These are phyloP conservation scores for Penicillium hordei DNA, from an alignment of 2,329 filamentous ascomycete species.

Conservation along the genomic window DNA sequence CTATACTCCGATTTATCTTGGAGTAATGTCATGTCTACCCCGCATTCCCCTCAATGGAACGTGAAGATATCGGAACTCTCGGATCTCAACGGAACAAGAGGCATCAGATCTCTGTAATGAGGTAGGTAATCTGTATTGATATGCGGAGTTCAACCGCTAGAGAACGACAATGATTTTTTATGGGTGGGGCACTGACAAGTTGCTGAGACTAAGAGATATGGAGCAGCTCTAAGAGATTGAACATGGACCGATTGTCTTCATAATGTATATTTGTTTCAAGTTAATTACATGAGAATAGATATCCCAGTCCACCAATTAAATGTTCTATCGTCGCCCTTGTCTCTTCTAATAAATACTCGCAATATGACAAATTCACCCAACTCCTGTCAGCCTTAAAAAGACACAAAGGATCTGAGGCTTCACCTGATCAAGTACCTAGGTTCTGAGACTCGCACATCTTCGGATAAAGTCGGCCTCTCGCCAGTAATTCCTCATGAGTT, in stretches of 20 bases:
- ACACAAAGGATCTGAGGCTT: background rate
- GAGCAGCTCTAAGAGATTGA: background rate
- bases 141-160: background rate
- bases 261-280: background rate
- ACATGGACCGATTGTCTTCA: background rate
- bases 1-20: background rate
- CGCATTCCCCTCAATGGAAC: background rate
- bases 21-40: background rate
- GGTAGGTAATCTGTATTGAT: background rate
- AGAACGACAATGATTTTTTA: background rate
- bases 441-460: slow-evolving; percentile 38
- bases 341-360: background rate
- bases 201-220: background rate
- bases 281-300: background rate
- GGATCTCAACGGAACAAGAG: background rate
- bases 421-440: slow-evolving; percentile 2
- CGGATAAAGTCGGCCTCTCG: slow-evolving; percentile 38
- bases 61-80: background rate
- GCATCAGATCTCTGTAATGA: background rate
- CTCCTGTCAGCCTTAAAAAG: background rate
- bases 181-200: no score
- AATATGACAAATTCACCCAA: background rate
- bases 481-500: slow-evolving; percentile 39
- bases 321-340: background rate
- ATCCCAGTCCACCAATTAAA: background rate